phyloP scores from a whole-genome alignment of 495 filamentous ascomycete species.

The Penicillium crystallinum region DNA sequence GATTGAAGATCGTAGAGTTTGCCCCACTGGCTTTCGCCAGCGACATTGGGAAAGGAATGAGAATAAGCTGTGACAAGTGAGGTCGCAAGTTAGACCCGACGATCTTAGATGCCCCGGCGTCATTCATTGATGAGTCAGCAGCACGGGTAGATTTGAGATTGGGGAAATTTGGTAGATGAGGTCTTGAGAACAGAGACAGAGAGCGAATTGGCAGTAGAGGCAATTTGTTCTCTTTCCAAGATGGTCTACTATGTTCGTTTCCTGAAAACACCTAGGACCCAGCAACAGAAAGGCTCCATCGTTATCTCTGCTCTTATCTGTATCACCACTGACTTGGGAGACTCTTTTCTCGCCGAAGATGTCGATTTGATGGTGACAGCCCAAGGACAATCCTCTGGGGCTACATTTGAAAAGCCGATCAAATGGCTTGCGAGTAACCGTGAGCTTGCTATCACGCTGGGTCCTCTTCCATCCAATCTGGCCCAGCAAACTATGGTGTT shows the following conservation, averaged over 20 bases:
- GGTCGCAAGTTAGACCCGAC: slow-evolving; percentile 1
- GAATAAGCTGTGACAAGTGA: not conserved
- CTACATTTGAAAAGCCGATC: slow-evolving; percentile 41
- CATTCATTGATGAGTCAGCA: slow-evolving; percentile 22
- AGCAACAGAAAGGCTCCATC: slow-evolving; percentile 33
- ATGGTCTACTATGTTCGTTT: slow-evolving; percentile 73
- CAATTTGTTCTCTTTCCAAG: not conserved
- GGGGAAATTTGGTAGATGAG: not conserved
- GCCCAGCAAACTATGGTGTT: slow-evolving; percentile 26
- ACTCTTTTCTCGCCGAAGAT: slow-evolving; percentile 69
- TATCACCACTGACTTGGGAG: slow-evolving; percentile 87
- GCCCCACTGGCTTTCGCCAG: slow-evolving; percentile 13
- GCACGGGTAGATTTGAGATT: slow-evolving; percentile 18
- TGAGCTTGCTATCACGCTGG: slow-evolving; percentile 36
- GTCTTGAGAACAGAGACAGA: not conserved
- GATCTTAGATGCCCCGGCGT: slow-evolving; percentile 10
- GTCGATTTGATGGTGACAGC: slow-evolving; percentile 48
- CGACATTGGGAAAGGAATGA: slow-evolving; percentile 4
- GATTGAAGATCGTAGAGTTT: not conserved
- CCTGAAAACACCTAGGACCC: slow-evolving; percentile 57
- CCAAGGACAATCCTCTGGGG: slow-evolving; percentile 19
- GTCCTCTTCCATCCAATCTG: slow-evolving; percentile 26
- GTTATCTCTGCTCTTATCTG: slow-evolving; percentile 58
- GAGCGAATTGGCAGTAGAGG: not conserved
- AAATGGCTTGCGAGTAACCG: slow-evolving; percentile 54